Conservation (phyloP, 345 rosid species). For the Heritiera fomes region DNA sequence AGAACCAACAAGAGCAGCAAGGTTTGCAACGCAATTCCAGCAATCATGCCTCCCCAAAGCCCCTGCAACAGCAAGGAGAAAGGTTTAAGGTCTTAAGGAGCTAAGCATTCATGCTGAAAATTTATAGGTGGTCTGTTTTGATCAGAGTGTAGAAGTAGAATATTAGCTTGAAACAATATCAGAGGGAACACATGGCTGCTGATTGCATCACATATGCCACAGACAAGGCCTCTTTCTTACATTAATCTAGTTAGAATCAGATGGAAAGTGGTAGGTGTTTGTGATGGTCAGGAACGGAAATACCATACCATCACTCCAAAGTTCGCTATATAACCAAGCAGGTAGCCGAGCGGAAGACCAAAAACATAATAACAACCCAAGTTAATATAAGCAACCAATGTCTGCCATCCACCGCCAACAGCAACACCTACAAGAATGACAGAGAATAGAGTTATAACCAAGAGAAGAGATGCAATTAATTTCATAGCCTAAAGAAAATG, state of each 20-base stretch:
- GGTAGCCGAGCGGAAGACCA: constrained; percentile 73
- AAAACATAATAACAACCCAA: constrained; percentile 67
- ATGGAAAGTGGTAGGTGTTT: neutral
- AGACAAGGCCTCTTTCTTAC: neutral
- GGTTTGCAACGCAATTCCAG: constrained; percentile 74
- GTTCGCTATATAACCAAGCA: constrained; percentile 66
- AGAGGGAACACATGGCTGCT: neutral
- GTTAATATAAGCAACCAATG: constrained; percentile 75
- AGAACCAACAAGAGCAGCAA: constrained; percentile 51
- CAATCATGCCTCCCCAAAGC: constrained; percentile 82
- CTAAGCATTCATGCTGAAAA: neutral
- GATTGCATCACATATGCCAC: neutral
- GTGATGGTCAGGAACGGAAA: neutral
- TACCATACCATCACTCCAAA: constrained; percentile 58
- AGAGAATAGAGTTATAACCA: neutral
- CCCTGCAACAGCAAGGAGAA: constrained; percentile 41
- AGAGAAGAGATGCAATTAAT: neutral
- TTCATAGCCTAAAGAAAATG: neutral
- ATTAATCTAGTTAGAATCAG: neutral
- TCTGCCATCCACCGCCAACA: constrained; percentile 90
- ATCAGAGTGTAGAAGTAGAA: too few relatives aligned
- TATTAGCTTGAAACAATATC: neutral
- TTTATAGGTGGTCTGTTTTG: neutral
- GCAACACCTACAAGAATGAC: constrained; percentile 61
- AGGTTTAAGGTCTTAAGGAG: neutral